Conservation (phyloP, 768 basidiomycete genomes). For the Psilocybe tampanensis region DNA sequence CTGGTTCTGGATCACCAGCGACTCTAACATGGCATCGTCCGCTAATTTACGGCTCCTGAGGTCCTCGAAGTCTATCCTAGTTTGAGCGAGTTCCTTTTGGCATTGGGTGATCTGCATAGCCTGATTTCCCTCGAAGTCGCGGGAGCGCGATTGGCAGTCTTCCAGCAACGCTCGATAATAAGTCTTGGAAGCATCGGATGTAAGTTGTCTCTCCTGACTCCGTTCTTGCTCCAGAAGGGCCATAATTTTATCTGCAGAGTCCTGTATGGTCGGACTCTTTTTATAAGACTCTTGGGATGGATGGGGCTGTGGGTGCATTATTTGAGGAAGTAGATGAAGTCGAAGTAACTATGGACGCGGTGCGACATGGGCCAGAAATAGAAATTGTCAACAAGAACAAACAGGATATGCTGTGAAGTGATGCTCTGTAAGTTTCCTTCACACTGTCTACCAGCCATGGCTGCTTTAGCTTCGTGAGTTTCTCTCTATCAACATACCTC, state of each 20-base stretch:
- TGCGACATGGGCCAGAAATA: neutral
- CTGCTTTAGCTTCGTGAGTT: slow-evolving; percentile 77
- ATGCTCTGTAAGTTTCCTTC: slow-evolving; percentile 11
- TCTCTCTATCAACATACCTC: neutral
- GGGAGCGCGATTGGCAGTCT: neutral
- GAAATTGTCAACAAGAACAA: slow-evolving; percentile 19
- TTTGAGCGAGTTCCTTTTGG: neutral
- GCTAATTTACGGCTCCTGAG: neutral
- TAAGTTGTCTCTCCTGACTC: slow-evolving; percentile 5
- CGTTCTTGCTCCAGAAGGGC: slow-evolving; percentile 23
- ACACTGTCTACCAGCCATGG: slow-evolving; percentile 29
- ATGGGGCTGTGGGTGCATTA: neutral
- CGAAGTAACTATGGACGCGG: too few species aligned
- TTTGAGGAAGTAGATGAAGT: neutral
- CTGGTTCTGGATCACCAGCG: neutral
- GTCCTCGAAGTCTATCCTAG: neutral
- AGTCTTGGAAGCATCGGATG: neutral
- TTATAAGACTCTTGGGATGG: neutral
- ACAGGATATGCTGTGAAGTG: slow-evolving; percentile 14
- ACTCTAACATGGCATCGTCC: neutral
- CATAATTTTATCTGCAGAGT: slow-evolving; percentile 21
- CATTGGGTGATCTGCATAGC: neutral
- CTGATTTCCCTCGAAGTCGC: neutral
- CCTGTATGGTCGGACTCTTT: slow-evolving; percentile 18
- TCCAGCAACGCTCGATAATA: neutral